phyloP scores from a whole-genome alignment of 2,329 filamentous ascomycete genomes.

The Graphiopsis chlorocephala region DNA sequence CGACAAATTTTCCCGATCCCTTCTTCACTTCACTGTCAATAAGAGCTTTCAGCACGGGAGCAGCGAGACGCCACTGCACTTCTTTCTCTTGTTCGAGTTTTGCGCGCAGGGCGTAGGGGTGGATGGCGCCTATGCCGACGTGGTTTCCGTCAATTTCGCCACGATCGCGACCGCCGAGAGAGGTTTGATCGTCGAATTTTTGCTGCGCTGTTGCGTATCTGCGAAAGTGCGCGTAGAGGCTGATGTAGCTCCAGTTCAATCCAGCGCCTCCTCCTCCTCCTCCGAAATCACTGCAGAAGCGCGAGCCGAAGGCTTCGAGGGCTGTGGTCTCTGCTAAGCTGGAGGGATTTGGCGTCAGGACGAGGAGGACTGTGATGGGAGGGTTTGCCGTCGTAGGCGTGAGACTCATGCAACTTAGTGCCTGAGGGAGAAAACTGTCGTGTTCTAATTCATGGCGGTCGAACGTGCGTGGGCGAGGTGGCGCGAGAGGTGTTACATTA shows the following conservation, averaged over 20 bases:
- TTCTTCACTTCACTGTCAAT: neutral
- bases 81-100: neutral
- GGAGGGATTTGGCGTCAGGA: neutral
- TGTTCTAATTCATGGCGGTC: neutral
- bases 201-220: neutral
- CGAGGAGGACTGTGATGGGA: neutral
- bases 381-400: neutral
- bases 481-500: neutral
- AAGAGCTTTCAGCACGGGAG: neutral
- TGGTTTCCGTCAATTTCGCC: neutral
- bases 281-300: neutral
- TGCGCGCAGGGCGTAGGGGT: neutral
- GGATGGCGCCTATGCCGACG: neutral
- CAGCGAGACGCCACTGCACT: neutral
- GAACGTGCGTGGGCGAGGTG: neutral
- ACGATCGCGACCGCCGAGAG: neutral
- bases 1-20: neutral
- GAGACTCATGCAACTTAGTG: neutral
- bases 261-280: no score
- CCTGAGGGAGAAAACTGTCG: neutral
- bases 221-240: constrained; percentile 4
- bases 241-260: neutral
- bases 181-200: neutral
- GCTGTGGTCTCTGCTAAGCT: neutral
- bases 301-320: neutral